phyloP scores from a whole-genome alignment of 176 grass and related monocot species.

The Triticum monococcum region DNA sequence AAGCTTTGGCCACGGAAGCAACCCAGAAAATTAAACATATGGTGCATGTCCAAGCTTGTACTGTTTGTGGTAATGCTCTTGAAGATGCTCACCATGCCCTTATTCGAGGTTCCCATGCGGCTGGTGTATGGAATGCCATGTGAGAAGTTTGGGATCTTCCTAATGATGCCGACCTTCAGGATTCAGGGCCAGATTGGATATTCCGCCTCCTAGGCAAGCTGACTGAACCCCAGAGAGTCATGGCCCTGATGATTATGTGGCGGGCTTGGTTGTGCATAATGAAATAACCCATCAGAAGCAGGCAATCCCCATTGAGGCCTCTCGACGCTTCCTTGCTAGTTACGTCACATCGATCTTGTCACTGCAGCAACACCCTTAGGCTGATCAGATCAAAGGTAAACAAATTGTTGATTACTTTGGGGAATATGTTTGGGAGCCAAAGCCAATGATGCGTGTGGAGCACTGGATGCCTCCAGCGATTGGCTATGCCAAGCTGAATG shows the following conservation, averaged over 20 bases:
- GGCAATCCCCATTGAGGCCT: not conserved
- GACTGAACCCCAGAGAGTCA: not conserved
- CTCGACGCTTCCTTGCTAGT: too few species aligned
- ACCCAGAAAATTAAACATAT: too few species aligned
- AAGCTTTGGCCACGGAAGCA: too few species aligned
- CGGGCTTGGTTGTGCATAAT: not conserved
- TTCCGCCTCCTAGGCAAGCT: not conserved
- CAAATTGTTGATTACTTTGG: too few species aligned
- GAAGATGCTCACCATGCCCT: not conserved
- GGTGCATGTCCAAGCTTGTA: not conserved
- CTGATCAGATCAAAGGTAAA: too few species aligned
- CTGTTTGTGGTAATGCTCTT: not conserved
- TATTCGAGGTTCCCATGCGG: not conserved
- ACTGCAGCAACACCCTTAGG: too few species aligned
- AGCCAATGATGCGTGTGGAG: too few species aligned
- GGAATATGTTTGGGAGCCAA: too few species aligned
- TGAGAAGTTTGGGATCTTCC: not conserved
- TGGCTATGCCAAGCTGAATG: too few species aligned
- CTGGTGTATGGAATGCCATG: not conserved
- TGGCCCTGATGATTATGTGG: not conserved
- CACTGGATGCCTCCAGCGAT: too few species aligned
- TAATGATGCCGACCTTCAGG: not conserved
- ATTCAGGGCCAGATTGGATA: not conserved
- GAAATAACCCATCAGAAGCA: not conserved
- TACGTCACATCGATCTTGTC: too few species aligned